Base-by-base conservation (phyloP, 2,329 filamentous ascomycete species). In the Cladosporium colombiae region DNA sequence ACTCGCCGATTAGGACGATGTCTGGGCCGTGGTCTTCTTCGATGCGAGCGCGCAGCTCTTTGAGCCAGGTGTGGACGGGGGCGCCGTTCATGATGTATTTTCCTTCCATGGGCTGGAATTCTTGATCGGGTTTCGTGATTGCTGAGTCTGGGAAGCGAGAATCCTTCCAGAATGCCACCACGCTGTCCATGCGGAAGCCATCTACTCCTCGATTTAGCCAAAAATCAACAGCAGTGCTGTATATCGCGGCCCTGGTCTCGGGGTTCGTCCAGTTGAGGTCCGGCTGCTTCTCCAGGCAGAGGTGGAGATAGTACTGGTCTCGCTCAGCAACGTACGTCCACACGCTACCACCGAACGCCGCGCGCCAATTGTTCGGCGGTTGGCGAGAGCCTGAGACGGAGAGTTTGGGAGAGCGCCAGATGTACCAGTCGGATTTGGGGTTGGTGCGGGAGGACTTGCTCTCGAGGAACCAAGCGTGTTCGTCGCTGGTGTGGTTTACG, bases 211-310 rank as follows among this genome's bases (percentile, higher is more conserved):
- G 85, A 53, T 90, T 80, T 0, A 94, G 84, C 91, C 91, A 95
- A 74, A 93, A 94, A 0, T 57, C 60, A 66, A 74, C 71, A 8
- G 70, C 66, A 16, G 84, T 83, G 44, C 88, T 82, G 74, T 92
- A 90, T 16, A 93, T 89, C 1, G 90, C 90, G 55, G 85, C 79
- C 13, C 91, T 84, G 0, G 89, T 85, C 16, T 85, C 86, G 0
- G 83, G 82, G 64, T 89, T 91, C 73, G 93, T 90, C 91, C 91
- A 95, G 78, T 95, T 95, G 18, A 95, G 82, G 71, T 95, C 92
- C 0, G 91, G 91, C 75, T 94, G 91, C 70, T 92, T 88, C 5
- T 84, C 85, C 10, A 89, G 88, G 75, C 92, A 95, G 14, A 94
- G 83, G 68, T 91, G 88, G 0, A 93, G 84, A 72, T 91, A 93